Base-by-base conservation (phyloP, 805 yeast species). In the Saccharomycopsis malanga region DNA sequence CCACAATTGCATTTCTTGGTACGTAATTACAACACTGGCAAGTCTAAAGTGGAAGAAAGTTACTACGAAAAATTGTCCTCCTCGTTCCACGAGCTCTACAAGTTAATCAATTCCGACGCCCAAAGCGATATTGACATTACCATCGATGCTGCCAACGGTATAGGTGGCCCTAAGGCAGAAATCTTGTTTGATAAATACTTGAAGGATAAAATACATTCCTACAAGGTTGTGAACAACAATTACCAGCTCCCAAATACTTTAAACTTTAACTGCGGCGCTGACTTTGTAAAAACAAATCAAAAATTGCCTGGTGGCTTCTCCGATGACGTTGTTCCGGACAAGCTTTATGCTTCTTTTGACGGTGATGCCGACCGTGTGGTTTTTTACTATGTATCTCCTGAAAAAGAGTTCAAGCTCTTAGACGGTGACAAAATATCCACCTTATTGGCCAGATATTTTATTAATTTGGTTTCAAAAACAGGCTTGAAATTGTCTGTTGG, bases 281-380 rank as follows among this genome's bases (percentile, higher is more conserved):
- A 93, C 64, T 91, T 66, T 59, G 98, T 93, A 46, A 93, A 93
- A 64, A 87, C 96, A 2, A 78, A 80, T 61, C 98, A 93, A 59
- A 71, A 65, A 46, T 70, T 83, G 39, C 98, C 98, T 5, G 62
- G 68, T 2, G 81, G 79, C 34, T 68, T 84, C 12, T 47, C 54
- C 4, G 34, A 30, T 22, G 40, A 32, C 4, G 76, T 79, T 0
- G 57, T 54, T 2, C 66, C 76, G 4, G 63, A 67, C 38, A 64
- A 70, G 49, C 66, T 89, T 44, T 83, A 77, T 57, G 83, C 94
- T 4, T 86, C 95, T 1, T 88, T 87, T 60, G 98, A 93, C 61
- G 98, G 98, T 43, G 98, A 93, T 62, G 98, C 98, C 3, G 98
- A 93, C 62, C 73, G 98, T 58, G 81, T 93, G 43, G 86, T 93